Evolutionary conservation across 768 basidiomycete species (phyloP).

Genomic region (Collybia nuda): DNA sequence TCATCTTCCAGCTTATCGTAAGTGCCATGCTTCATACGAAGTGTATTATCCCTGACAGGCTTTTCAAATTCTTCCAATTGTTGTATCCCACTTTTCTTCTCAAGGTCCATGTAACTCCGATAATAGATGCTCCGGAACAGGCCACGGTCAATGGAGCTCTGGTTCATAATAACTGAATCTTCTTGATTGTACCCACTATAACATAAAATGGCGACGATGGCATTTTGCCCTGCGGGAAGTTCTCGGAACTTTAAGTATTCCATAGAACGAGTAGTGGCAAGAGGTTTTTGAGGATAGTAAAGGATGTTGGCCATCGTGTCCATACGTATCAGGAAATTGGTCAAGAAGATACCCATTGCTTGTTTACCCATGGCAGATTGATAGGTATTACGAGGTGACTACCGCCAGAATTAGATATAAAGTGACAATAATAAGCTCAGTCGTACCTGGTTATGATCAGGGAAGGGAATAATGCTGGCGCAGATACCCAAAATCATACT

Average conservation of each 20-base stretch:
- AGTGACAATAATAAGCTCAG: background rate
- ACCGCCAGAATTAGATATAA: conserved; percentile 9
- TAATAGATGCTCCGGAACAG: conserved; percentile 99
- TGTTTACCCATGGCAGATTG: conserved; percentile 99
- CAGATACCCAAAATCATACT: conserved; percentile 99
- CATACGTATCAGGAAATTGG: conserved; percentile 98
- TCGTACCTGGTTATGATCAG: conserved; percentile 96
- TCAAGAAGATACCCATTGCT: conserved; percentile 98
- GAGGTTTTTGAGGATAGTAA: conserved; percentile 98
- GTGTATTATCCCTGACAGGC: conserved; percentile 87
- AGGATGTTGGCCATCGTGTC: conserved; percentile 99
- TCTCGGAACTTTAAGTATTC: conserved; percentile 99
- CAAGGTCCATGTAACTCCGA: conserved; percentile 96
- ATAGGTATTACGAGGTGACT: conserved; percentile 99
- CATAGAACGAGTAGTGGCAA: conserved; percentile 98
- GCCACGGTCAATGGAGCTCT: conserved; percentile 96
- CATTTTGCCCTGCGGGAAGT: conserved; percentile 98
- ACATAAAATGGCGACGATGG: conserved; percentile 96
- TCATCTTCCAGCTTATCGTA: conserved; percentile 99
- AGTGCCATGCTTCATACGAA: conserved; percentile 97
- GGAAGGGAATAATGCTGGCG: conserved; percentile 99
- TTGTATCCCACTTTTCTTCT: conserved; percentile 93
- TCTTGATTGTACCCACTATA: conserved; percentile 99
- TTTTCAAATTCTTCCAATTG: conserved; percentile 97
- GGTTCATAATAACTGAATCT: conserved; percentile 99